Evolutionary conservation across 2,329 filamentous ascomycete species (phyloP).

Genomic region (Trichoderma sp.): DNA sequence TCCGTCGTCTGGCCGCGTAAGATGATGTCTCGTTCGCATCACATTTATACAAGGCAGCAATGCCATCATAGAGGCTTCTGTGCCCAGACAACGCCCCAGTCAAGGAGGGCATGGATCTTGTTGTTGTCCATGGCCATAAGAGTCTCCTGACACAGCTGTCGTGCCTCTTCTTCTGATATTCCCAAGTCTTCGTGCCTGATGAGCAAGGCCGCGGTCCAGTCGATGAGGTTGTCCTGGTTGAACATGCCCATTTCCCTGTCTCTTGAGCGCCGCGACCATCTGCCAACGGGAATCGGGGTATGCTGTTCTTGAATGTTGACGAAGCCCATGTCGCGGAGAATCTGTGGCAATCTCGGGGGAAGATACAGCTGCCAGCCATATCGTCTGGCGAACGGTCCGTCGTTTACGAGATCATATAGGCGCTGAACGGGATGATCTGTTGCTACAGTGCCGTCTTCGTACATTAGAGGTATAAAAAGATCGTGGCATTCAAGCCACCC

Average conservation of each 20-base stretch:
- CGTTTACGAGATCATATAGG: constrained; percentile 39
- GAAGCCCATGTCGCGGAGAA: constrained; percentile 40
- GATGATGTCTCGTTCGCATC: not conserved
- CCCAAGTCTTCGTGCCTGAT: constrained; percentile 38
- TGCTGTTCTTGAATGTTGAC: constrained; percentile 36
- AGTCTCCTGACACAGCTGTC: constrained; percentile 36
- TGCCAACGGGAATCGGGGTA: constrained; percentile 40
- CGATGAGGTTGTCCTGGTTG: constrained; percentile 39
- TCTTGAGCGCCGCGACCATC: constrained; percentile 41
- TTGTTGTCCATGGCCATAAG: constrained; percentile 38
- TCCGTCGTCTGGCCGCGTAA: not conserved
- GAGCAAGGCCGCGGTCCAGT: constrained; percentile 40
- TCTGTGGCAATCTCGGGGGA: constrained; percentile 33
- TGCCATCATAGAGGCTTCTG: constrained; percentile 37
- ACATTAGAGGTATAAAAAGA: constrained; percentile 36
- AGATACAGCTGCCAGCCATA: constrained; percentile 43
- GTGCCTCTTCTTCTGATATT: constrained; percentile 39
- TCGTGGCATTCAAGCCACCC: constrained; percentile 47
- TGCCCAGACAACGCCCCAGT: constrained; percentile 43
- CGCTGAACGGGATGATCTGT: constrained; percentile 37
- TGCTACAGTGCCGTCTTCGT: constrained; percentile 36
- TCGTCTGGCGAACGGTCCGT: constrained; percentile 35
- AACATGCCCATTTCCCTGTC: constrained; percentile 44
- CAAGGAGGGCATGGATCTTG: constrained; percentile 38
- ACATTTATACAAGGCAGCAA: not conserved